Percentiles rank a stretch among this genome's conserved stretches.
Evolutionary conservation across 1,284 basidiomycete genomes (phyloP).

Genomic region (Ganoderma leucocontextum): DNA sequence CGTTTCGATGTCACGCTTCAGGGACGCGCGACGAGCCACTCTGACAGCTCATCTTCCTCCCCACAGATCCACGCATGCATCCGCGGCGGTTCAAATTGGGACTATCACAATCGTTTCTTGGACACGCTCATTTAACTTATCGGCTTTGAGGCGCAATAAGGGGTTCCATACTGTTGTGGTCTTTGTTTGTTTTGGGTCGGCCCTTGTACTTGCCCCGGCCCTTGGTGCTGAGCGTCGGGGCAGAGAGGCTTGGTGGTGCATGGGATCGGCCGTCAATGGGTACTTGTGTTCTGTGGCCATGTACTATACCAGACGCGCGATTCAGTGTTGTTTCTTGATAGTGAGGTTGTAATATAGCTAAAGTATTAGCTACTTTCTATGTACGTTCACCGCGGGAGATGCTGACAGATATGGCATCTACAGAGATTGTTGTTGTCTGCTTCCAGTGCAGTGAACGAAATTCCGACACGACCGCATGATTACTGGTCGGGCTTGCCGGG

Average conservation of each 20-base stretch:
- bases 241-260: not conserved
- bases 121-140: conserved; percentile 2
- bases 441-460: not conserved
- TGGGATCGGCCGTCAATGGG: not conserved
- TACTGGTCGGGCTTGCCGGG: not conserved
- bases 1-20: not conserved
- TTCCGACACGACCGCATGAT: not conserved
- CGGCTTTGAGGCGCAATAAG: not conserved
- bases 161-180: not conserved
- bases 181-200: not conserved
- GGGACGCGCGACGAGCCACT: not conserved
- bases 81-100: not conserved
- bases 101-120: conserved; percentile 4
- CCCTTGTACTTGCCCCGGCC: not conserved
- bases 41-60: not conserved
- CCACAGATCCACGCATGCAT: not conserved
- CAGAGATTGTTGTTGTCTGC: not conserved
- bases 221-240: not conserved
- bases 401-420: not conserved
- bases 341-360: not conserved
- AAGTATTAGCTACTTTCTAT: not conserved
- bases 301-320: not conserved
- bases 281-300: not conserved
- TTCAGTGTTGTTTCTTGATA: not conserved
- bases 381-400: not conserved